Evolutionary conservation across 306 rosid genomes (phyloP), one percentile per base, ranked within the genome.

Genomic region (Malus sieversii): DNA sequence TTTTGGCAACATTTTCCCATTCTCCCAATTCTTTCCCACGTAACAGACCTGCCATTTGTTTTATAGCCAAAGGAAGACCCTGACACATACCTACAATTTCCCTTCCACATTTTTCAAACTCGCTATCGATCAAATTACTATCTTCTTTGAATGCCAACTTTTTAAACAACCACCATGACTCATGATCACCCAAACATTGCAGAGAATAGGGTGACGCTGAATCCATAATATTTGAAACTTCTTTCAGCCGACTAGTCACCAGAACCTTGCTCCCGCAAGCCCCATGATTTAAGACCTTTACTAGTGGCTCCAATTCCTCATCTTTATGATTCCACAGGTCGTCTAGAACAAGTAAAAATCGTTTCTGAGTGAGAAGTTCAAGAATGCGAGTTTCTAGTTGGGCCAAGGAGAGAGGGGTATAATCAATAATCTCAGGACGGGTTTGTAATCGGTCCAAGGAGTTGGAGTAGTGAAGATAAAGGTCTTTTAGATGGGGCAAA

Each of bases 1-100:
- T 76, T 10, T 20, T 8, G 18, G 16, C 23, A 69, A 78, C 8
- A 3, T 35, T 6, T 0, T 12, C 19, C 77, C 77, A 78, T 32
- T 35, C 46, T n/a, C 20, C 14, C 27, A 8, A 15, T 19, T 35
- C 6, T 16, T 16, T 52, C 6, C 77, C 71, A 23, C 66, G 46
- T 13, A 62, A 57, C 45, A 78, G 30, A 27, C 77, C 82, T 20
- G 57, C 82, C 58, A 71, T 64, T 13, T 64, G 77, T 53, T 78
- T 72, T 19, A 52, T 67, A 6, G 76, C 82, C 44, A 78, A 66
- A 35, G 82, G 82, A 6, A 78, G 55, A 23, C 73, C 73, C 1
- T 42, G 19, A 59, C 76, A 78, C 77, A 30, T 71, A 3, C 9
- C 40, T 25, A 52, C 71, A 38, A 78, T 78, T 71, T 62, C 66